A percentile compares a stretch with the other conserved stretches of the same genome.
Conservation (phyloP, 2,329 filamentous ascomycete species). For the Aspergillus niger region DNA sequence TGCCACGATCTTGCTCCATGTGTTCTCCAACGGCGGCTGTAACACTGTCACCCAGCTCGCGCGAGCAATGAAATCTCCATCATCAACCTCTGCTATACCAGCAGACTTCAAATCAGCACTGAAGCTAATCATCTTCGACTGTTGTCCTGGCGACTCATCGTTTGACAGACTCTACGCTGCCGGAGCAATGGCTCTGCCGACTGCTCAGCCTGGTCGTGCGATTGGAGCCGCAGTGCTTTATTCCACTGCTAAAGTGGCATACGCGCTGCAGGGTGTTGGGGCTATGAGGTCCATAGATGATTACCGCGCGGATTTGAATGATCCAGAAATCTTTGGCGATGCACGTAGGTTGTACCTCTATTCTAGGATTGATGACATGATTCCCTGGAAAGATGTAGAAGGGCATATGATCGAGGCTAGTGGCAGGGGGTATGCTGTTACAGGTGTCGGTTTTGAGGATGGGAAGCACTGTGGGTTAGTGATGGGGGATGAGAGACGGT, state of each 20-base stretch:
- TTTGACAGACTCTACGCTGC: conserved; percentile 14
- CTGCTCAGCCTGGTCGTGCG: conserved; percentile 10
- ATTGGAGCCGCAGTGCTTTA: conserved; percentile 20
- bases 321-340: conserved; percentile 17
- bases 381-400: conserved; percentile 25
- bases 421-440: conserved; percentile 12
- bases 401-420: conserved; percentile 20
- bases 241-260: conserved; percentile 18
- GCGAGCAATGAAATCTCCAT: background rate
- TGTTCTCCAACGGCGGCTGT: conserved; percentile 20
- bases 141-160: conserved; percentile 15
- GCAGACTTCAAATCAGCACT: background rate
- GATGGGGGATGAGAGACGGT: conserved; percentile 18
- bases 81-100: background rate
- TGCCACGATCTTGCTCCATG: conserved; percentile 12
- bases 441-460: conserved; percentile 19
- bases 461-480: conserved; percentile 25
- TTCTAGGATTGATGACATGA: conserved; percentile 21
- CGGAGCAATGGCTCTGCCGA: conserved; percentile 15
- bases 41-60: conserved; percentile 15
- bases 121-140: conserved; percentile 16
- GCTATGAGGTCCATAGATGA: conserved; percentile 17
- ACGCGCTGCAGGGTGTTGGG: conserved; percentile 15
- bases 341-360: conserved; percentile 24
- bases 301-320: conserved; percentile 21